Conservation (phyloP, 345 rosid species). For the Dipteronia dyeriana region DNA sequence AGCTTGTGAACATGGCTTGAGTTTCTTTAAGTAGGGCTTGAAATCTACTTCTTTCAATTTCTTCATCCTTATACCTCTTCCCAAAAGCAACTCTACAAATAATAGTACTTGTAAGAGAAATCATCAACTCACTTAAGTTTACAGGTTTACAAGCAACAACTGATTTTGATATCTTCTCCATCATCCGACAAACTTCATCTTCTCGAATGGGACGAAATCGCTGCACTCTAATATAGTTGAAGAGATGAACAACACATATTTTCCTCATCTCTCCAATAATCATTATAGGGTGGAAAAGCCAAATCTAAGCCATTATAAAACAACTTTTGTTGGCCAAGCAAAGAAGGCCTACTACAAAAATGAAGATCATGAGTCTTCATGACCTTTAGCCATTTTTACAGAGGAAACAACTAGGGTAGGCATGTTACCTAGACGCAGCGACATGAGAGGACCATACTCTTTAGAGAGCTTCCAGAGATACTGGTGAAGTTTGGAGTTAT, state of each 20-base stretch:
- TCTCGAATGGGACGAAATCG: constrained; percentile 23
- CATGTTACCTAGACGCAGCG: constrained; percentile 25
- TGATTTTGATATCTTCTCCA: constrained; percentile 16
- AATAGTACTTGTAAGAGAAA: constrained; percentile 16
- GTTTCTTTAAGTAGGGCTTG: constrained; percentile 24
- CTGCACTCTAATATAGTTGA: constrained; percentile 22
- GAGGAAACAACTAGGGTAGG: constrained; percentile 31
- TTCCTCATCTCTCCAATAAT: constrained; percentile 33
- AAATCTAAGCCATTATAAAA: constrained; percentile 15
- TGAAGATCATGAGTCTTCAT: constrained; percentile 29
- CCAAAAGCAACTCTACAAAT: constrained; percentile 34
- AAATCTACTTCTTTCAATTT: constrained; percentile 14
- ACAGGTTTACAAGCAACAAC: neutral
- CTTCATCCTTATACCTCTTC: constrained; percentile 24
- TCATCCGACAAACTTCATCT: constrained; percentile 28
- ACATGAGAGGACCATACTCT: constrained; percentile 32
- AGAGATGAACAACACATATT: constrained; percentile 28
- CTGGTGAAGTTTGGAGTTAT: constrained; percentile 15
- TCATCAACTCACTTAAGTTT: constrained; percentile 18
- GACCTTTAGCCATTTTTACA: constrained; percentile 25
- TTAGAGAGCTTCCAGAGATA: constrained; percentile 33
- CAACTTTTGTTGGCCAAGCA: neutral
- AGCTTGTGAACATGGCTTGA: constrained; percentile 24
- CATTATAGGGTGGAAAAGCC: constrained; percentile 29
- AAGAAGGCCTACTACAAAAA: constrained; percentile 28